Percentiles rank a stretch among this genome's conserved stretches.
Conservation (phyloP, 768 basidiomycete genomes). For the Collybia nuda region DNA sequence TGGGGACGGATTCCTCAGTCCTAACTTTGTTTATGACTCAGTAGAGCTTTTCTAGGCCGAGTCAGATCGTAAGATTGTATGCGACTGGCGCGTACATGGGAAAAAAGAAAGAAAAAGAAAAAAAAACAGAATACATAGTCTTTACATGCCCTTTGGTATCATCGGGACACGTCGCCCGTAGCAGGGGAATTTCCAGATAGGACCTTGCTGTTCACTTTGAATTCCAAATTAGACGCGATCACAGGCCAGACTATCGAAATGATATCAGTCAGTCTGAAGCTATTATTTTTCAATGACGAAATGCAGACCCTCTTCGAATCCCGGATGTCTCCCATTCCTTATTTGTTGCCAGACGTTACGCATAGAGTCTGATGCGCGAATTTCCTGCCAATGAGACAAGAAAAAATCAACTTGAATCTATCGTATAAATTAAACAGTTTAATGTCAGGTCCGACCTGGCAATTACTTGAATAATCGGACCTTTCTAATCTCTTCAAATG, state of each 20-base stretch:
- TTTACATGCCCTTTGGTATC: neutral
- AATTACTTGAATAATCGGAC: conserved; percentile 26
- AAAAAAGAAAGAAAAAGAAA: too few relatives aligned
- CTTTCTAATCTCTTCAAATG: conserved; percentile 80
- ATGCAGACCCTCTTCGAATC: conserved; percentile 76
- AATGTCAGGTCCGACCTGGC: conserved; percentile 28
- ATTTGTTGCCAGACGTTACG: conserved; percentile 84
- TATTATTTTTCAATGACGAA: neutral
- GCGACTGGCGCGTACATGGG: too few relatives aligned
- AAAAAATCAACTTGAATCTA: conserved; percentile 75
- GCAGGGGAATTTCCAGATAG: conserved; percentile 13
- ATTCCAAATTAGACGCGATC: conserved; percentile 63
- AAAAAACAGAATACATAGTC: neutral
- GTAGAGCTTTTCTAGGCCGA: conserved; percentile 33
- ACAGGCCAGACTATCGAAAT: conserved; percentile 58
- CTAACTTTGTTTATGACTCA: conserved; percentile 45
- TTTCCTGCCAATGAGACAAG: conserved; percentile 78
- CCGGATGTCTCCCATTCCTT: conserved; percentile 77
- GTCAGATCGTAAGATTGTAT: neutral
- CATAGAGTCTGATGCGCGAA: conserved; percentile 84
- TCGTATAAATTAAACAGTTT: conserved; percentile 41
- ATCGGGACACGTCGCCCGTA: conserved; percentile 11
- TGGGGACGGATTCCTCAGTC: conserved; percentile 42
- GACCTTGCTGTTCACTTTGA: conserved; percentile 35
- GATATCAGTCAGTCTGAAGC: conserved; percentile 9